Base-by-base conservation (phyloP, 768 basidiomycete species). In the Hemileccinum impolitum region DNA sequence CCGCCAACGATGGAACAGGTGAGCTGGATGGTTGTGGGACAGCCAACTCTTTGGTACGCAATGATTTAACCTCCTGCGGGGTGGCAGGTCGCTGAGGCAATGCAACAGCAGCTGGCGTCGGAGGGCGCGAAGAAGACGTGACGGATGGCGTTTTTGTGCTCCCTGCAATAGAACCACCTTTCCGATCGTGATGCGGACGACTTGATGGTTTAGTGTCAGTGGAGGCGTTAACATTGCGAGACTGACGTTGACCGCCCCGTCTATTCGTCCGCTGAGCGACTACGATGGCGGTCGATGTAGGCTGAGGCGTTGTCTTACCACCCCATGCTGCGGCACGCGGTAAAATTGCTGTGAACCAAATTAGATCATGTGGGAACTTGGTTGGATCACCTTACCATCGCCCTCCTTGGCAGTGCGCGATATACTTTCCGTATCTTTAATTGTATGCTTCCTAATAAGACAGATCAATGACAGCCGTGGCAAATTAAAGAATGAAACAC, bases 341-440 rank as follows among this genome's bases (percentile, higher is more conserved):
- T 39, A 93, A 70, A 39, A 78, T 81, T 59, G 53, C 65, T 67
- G 41, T 13, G 14, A 28, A 55, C 7, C 7, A 47, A 18, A 32
- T 65, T 39, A 67, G 36, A 43, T 19, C 19, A 23, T 30, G 38
- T 14, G 4, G 7, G 10, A 6, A 31, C 8, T 43, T 34, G 1
- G 19, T 42, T 39, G 39, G 28, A 51, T 56, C 26, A 50, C n/a
- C 48, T 43, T 39, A 61, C 87, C 85, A 40, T 90, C 82, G 2
- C 72, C 72, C 57, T 83, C 86, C 71, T 83, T 81, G 11, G 72
- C 65, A 12, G 75, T 63, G 4, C 83, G 76, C 4, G 79, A 67
- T 37, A 85, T 73, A 45, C 75, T 86, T 65, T 93, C 92, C 3
- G 87, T 89, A 19, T 90, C 85, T 70, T 94, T 94, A 72, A 93